phyloP scores from a whole-genome alignment of 352 stramenopile species.

The Pythium dissimile region DNA sequence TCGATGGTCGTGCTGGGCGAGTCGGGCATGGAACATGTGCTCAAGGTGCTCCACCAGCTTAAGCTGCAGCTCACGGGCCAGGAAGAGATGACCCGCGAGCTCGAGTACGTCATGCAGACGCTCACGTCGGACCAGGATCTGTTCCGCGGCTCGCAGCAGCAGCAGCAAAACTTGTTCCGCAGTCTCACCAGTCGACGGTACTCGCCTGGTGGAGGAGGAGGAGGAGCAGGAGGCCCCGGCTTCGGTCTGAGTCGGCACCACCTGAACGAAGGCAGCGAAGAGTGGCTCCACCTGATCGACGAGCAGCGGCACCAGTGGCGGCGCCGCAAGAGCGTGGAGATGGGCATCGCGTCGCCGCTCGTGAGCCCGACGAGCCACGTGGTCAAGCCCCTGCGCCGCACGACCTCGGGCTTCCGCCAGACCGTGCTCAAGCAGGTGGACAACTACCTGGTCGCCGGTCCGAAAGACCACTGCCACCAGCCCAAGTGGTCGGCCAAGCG shows the following conservation, averaged over 20 bases:
- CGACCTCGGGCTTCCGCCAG: constrained; percentile 44
- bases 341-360: neutral
- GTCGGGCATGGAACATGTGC: constrained; percentile 72
- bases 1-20: constrained; percentile 38
- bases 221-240: too few species aligned
- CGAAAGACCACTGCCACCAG: neutral
- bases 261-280: constrained; percentile 23
- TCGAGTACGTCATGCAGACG: constrained; percentile 71
- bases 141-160: constrained; percentile 26
- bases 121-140: constrained; percentile 64
- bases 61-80: constrained; percentile 40
- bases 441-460: constrained; percentile 23
- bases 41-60: constrained; percentile 48
- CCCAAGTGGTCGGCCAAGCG: constrained; percentile 36
- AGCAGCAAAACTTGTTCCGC: constrained; percentile 7
- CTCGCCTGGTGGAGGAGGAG: constrained; percentile 14
- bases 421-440: constrained; percentile 54
- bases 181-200: constrained; percentile 5
- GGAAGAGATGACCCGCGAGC: constrained; percentile 32
- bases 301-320: constrained; percentile 37
- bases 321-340: constrained; percentile 31
- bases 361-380: constrained; percentile 5
- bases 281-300: constrained; percentile 56
- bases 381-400: constrained; percentile 38
- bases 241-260: too few species aligned